Evolutionary conservation across 495 filamentous ascomycete species (phyloP).

Genomic region (Aspergillus leporis): DNA sequence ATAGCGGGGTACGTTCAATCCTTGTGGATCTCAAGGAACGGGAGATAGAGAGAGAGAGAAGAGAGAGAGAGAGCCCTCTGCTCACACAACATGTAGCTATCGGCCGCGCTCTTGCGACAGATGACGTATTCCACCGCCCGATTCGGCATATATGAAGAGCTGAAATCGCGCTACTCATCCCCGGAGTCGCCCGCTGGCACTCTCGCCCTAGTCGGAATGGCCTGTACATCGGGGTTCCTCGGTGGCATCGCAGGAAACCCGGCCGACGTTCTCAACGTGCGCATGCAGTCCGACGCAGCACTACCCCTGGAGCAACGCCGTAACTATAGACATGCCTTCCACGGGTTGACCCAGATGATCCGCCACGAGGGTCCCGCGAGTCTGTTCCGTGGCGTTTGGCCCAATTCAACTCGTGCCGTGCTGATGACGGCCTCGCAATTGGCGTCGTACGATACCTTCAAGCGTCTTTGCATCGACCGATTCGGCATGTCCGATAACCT

Average conservation of each 20-base stretch:
- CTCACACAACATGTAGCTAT: slow-evolving; percentile 56
- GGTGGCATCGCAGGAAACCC: slow-evolving; percentile 91
- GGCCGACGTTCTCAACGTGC: slow-evolving; percentile 94
- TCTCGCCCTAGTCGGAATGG: slow-evolving; percentile 73
- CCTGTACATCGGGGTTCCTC: slow-evolving; percentile 79
- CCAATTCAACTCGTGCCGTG: slow-evolving; percentile 84
- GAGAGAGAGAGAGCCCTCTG: slow-evolving; percentile 1
- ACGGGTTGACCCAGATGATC: slow-evolving; percentile 83
- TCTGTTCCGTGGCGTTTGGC: slow-evolving; percentile 87
- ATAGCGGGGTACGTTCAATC: slow-evolving; percentile 64
- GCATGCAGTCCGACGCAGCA: slow-evolving; percentile 94
- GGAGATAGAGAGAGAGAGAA: slow-evolving; percentile 2
- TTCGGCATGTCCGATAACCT: slow-evolving; percentile 74
- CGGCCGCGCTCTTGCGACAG: slow-evolving; percentile 88
- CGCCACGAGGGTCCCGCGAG: slow-evolving; percentile 70
- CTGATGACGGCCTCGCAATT: slow-evolving; percentile 94
- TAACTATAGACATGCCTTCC: slow-evolving; percentile 85
- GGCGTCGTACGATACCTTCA: slow-evolving; percentile 90
- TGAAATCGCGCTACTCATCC: slow-evolving; percentile 69
- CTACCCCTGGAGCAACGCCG: slow-evolving; percentile 71
- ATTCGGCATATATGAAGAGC: slow-evolving; percentile 92
- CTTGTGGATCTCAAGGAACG: background rate
- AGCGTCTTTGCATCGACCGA: slow-evolving; percentile 66
- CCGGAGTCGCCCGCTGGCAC: slow-evolving; percentile 56
- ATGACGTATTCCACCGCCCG: slow-evolving; percentile 89